Percentiles rank a stretch among this genome's conserved stretches.
Evolutionary conservation across 75 land plant species (phyloP).

Genomic region (Selaginella tamariscina): DNA sequence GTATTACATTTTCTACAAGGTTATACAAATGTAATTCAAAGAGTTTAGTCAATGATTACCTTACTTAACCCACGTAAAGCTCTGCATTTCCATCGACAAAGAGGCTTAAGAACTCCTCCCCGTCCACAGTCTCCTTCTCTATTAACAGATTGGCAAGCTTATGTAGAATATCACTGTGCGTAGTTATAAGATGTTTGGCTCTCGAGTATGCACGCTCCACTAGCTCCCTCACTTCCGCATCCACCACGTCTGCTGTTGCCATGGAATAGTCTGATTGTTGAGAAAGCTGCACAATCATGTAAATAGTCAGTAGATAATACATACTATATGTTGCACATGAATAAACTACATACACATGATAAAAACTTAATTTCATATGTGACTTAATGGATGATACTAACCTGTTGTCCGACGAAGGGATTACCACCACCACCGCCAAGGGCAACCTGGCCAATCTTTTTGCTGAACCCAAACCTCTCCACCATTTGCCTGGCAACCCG

Average conservation of each 20-base stretch:
- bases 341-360: background rate
- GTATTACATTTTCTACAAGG: no score
- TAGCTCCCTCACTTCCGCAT: slow-evolving; percentile 88
- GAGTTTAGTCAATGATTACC: no score
- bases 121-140: slow-evolving; percentile 98
- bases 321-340: no score
- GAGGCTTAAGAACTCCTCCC: slow-evolving; percentile 97
- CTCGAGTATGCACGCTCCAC: slow-evolving; percentile 84
- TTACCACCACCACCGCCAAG: slow-evolving; percentile 95
- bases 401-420: slow-evolving; percentile 97
- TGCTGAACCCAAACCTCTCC: slow-evolving; percentile 98
- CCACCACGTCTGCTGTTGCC: slow-evolving; percentile 98
- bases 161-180: slow-evolving; percentile 96
- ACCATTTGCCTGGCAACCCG: slow-evolving; percentile 99
- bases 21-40: no score
- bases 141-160: slow-evolving; percentile 90
- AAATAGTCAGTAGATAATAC: no score
- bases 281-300: slow-evolving; percentile 43
- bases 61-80: slow-evolving; percentile 49
- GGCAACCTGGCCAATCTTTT: slow-evolving; percentile 93
- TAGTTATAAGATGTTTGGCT: slow-evolving; percentile 64
- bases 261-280: slow-evolving; percentile 91
- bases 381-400: slow-evolving; percentile 9
- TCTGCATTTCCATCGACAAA: slow-evolving; percentile 98
- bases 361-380: background rate